phyloP scores from a whole-genome alignment of 169 alveolate species.

The Plasmodium vinckei region DNA sequence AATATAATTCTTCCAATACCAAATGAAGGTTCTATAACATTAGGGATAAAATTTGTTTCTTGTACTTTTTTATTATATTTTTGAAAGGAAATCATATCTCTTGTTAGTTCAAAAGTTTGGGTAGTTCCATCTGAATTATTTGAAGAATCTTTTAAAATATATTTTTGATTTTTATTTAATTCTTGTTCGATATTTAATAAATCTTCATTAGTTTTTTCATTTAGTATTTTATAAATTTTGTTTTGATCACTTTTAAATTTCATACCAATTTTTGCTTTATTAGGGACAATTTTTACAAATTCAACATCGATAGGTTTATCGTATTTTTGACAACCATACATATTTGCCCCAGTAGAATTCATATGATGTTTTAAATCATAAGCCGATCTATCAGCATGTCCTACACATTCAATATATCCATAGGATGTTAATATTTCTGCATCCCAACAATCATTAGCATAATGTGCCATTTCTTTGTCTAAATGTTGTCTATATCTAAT shows the following conservation, averaged over 20 bases:
- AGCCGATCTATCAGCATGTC: constrained; percentile 98
- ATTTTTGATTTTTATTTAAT: constrained; percentile 73
- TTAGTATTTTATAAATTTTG: constrained; percentile 77
- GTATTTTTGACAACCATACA: constrained; percentile 93
- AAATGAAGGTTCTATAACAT: constrained; percentile 98
- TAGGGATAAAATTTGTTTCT: constrained; percentile 95
- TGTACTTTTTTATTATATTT: constrained; percentile 89
- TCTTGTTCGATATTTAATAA: constrained; percentile 78
- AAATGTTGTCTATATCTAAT: constrained; percentile 97
- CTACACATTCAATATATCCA: constrained; percentile 99
- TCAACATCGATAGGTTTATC: constrained; percentile 91
- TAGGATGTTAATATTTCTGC: constrained; percentile 96
- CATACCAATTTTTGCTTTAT: constrained; percentile 91
- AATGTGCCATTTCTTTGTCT: constrained; percentile 98
- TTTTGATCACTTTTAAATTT: constrained; percentile 89
- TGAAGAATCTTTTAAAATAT: constrained; percentile 27
- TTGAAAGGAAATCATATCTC: constrained; percentile 90
- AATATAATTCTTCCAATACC: constrained; percentile 97
- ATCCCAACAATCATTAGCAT: constrained; percentile 99
- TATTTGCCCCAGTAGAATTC: constrained; percentile 89
- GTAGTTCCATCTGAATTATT: constrained; percentile 11
- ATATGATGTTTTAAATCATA: constrained; percentile 95
- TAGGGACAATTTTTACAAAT: constrained; percentile 84
- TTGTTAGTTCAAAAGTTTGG: constrained; percentile 47
- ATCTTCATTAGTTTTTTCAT: constrained; percentile 76